Evolutionary conservation across 2,329 filamentous ascomycete species (phyloP).

Genomic region (Exophiala dermatitidis): DNA sequence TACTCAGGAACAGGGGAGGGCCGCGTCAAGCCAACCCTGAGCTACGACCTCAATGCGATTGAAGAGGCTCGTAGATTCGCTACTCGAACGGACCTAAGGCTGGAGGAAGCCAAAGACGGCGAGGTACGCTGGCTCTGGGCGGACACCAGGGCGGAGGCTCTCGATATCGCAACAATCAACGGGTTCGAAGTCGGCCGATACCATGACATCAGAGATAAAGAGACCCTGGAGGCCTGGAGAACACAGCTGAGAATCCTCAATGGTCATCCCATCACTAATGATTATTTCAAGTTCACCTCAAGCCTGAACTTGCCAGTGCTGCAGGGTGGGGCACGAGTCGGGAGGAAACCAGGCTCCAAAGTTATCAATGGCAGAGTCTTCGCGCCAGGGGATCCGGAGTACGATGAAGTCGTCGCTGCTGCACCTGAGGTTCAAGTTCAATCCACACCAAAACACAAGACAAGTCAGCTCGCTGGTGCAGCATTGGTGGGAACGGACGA

Average conservation of each 20-base stretch:
- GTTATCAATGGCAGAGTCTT: constrained; percentile 24
- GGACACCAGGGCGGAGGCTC: constrained; percentile 49
- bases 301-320: not conserved
- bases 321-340: not conserved
- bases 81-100: constrained; percentile 42
- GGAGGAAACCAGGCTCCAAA: constrained; percentile 23
- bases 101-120: constrained; percentile 32
- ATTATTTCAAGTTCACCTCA: constrained; percentile 6
- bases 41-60: constrained; percentile 43
- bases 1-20: constrained; percentile 30
- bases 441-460: constrained; percentile 18
- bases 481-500: constrained; percentile 23
- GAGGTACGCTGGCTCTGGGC: constrained; percentile 49
- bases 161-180: constrained; percentile 51
- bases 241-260: constrained; percentile 42
- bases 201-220: constrained; percentile 41
- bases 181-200: constrained; percentile 45
- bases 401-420: constrained; percentile 3
- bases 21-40: constrained; percentile 32
- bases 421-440: not conserved
- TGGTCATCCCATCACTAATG: constrained; percentile 25
- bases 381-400: constrained; percentile 16
- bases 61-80: constrained; percentile 44
- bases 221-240: constrained; percentile 35
- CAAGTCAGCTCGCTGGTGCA: constrained; percentile 21